Percentiles rank a stretch among this genome's conserved stretches.
These are phyloP conservation scores for Phlyctochytrium planicorne DNA, from an alignment of 192 early-diverging fungal genomes.

Conservation along the genomic window DNA sequence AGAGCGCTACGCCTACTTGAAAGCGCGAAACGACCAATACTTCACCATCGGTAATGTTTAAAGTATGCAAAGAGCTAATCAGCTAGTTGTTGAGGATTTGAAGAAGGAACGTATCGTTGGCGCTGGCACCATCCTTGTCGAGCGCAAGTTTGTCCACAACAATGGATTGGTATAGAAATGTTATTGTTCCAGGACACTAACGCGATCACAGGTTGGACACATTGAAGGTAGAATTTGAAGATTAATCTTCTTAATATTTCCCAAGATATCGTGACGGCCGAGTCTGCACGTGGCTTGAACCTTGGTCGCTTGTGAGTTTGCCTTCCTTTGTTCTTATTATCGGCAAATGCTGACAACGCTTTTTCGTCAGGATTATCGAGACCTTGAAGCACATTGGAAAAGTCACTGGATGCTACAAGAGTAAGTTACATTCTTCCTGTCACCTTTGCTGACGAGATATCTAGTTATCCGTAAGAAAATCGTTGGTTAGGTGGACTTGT, in stretches of 20 bases:
- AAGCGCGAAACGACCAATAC: constrained; percentile 70
- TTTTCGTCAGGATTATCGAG: constrained; percentile 67
- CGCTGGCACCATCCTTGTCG: constrained; percentile 82
- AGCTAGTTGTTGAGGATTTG: constrained; percentile 74
- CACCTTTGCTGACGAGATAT: constrained; percentile 36
- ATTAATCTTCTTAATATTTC: neutral
- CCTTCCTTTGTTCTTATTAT: neutral
- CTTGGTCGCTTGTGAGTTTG: constrained; percentile 42
- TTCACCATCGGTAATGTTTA: constrained; percentile 24
- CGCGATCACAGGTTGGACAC: constrained; percentile 66
- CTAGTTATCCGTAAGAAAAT: constrained; percentile 49
- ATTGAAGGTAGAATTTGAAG: constrained; percentile 72
- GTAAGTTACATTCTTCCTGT: constrained; percentile 31
- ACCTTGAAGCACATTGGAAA: constrained; percentile 76
- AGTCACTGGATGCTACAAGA: constrained; percentile 88
- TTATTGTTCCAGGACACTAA: constrained; percentile 8
- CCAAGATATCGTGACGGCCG: constrained; percentile 49
- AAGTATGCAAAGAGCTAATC: neutral
- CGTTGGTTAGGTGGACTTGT: neutral
- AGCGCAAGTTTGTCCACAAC: constrained; percentile 84
- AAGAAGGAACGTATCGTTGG: constrained; percentile 70
- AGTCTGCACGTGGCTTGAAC: constrained; percentile 53
- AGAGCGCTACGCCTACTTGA: constrained; percentile 78
- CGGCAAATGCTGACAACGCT: constrained; percentile 23
- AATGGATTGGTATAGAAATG: constrained; percentile 65